phyloP scores from a whole-genome alignment of 2,329 filamentous ascomycete species.

The Trichoderma koningii region DNA sequence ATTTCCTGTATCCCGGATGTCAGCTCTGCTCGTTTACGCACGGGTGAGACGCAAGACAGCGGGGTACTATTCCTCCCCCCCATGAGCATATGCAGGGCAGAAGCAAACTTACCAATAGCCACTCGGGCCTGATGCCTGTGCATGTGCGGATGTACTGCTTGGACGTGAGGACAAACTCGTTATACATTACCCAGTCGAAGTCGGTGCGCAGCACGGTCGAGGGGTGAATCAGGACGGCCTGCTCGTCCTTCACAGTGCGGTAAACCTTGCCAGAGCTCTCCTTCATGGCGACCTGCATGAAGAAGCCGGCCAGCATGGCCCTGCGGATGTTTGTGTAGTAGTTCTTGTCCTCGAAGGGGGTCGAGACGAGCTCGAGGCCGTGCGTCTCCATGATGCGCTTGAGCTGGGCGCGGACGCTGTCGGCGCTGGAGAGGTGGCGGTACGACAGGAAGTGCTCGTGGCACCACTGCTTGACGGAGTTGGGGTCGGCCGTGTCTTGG shows the following conservation, averaged over 20 bases:
- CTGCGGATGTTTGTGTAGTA: slow-evolving; percentile 98
- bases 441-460: slow-evolving; percentile 94
- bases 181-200: slow-evolving; percentile 96
- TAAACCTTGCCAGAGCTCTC: slow-evolving; percentile 88
- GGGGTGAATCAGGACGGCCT: slow-evolving; percentile 89
- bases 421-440: slow-evolving; percentile 85
- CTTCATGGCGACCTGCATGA: slow-evolving; percentile 98
- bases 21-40: slow-evolving; percentile 13
- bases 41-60: neutral
- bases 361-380: slow-evolving; percentile 82
- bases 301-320: slow-evolving; percentile 91
- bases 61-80: neutral
- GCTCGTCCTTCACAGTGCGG: slow-evolving; percentile 94
- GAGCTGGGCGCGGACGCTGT: slow-evolving; percentile 89
- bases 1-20: slow-evolving; percentile 66
- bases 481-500: slow-evolving; percentile 57
- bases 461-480: slow-evolving; percentile 86
- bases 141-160: slow-evolving; percentile 98
- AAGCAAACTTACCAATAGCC: slow-evolving; percentile 71
- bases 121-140: slow-evolving; percentile 88
- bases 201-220: slow-evolving; percentile 87
- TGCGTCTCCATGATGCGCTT: slow-evolving; percentile 96
- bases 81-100: neutral
- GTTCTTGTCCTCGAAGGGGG: slow-evolving; percentile 89
- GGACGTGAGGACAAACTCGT: slow-evolving; percentile 95